Conservation (phyloP, 225 moss, liverwort and hornwort genomes). For the Marchantia polymorpha region DNA sequence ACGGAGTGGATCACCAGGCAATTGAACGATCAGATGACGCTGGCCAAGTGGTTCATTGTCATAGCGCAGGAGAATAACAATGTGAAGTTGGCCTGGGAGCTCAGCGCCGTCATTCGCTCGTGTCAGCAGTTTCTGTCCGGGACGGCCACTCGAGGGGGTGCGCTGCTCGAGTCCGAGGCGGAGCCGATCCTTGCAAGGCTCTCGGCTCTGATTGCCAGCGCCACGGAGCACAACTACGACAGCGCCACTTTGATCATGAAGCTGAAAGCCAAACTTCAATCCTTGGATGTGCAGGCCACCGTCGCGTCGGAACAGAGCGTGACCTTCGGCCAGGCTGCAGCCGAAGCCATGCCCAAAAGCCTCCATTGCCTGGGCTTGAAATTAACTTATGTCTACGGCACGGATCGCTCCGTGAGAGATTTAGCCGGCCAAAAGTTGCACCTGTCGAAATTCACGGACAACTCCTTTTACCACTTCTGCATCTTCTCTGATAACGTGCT, state of each 20-base stretch:
- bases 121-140: slow-evolving; percentile 64
- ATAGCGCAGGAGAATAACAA: slow-evolving; percentile 83
- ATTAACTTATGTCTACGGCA: slow-evolving; percentile 54
- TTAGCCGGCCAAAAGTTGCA: slow-evolving; percentile 1
- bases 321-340: slow-evolving; percentile 60
- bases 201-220: slow-evolving; percentile 59
- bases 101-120: slow-evolving; percentile 69
- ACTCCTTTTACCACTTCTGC: slow-evolving; percentile 52
- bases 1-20: slow-evolving; percentile 30
- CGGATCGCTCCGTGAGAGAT: slow-evolving; percentile 41
- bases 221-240: slow-evolving; percentile 75
- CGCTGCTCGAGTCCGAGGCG: slow-evolving; percentile 47
- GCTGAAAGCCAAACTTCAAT: slow-evolving; percentile 78
- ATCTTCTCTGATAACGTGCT: slow-evolving; percentile 72
- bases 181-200: slow-evolving; percentile 59
- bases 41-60: slow-evolving; percentile 64
- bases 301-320: slow-evolving; percentile 71
- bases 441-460: slow-evolving; percentile 45
- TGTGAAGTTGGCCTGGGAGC: slow-evolving; percentile 70
- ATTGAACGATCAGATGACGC: slow-evolving; percentile 66
- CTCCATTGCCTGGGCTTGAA: slow-evolving; percentile 59
- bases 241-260: slow-evolving; percentile 81
- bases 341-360: slow-evolving; percentile 57
- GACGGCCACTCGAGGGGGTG: slow-evolving; percentile 57
- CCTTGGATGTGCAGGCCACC: slow-evolving; percentile 66